Base-by-base conservation (phyloP, 148 eudicot species). In the Talinum fruticosum region DNA sequence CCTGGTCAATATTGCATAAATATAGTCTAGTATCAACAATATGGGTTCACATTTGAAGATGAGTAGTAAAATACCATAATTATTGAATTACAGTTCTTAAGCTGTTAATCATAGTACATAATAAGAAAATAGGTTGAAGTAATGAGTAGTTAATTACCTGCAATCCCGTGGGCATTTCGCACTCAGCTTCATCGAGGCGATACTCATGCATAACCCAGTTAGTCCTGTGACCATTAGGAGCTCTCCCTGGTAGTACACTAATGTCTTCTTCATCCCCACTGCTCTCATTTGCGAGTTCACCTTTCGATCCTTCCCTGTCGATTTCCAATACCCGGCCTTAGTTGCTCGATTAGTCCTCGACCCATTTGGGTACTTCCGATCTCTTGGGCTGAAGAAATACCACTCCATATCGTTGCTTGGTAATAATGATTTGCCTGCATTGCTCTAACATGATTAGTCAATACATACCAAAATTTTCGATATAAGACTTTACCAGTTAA, bases 191-290 rank as follows among this genome's bases (percentile, higher is more conserved):
- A 14, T 80, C 82, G 10, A 90, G 90, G 51, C 93, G 89, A 74
- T 88, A 90, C 54, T 90, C 93, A 74, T 90, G 93, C 93, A 90
- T 90, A 21, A 90, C 89, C 93, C 93, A 90, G 37, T 85, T 86
- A 32, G 87, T 83, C 64, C 93, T 71, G 32, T 78, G 82, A 24
- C 93, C 93, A 80, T 87, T 90, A 19, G 93, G 93, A 10, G 93
- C 93, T 73, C 93, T 73, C 2, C 93, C 93, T 84, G 81, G 77
- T 90, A 90, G 77, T 86, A 90, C 37, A 90, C 93, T 69, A 90
- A 76, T 10, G 93, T 90, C 77, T 90, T 90, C 86, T 88, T 87
- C 89, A 84, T 86, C 19, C 89, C 93, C 1, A 90, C 91, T 1
- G 83, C 64, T 30, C 83, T 76, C 76, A 77, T 82, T 54, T 88